phyloP scores from a whole-genome alignment of 2,329 filamentous ascomycete species.

The Xenoacremonium recifei region DNA sequence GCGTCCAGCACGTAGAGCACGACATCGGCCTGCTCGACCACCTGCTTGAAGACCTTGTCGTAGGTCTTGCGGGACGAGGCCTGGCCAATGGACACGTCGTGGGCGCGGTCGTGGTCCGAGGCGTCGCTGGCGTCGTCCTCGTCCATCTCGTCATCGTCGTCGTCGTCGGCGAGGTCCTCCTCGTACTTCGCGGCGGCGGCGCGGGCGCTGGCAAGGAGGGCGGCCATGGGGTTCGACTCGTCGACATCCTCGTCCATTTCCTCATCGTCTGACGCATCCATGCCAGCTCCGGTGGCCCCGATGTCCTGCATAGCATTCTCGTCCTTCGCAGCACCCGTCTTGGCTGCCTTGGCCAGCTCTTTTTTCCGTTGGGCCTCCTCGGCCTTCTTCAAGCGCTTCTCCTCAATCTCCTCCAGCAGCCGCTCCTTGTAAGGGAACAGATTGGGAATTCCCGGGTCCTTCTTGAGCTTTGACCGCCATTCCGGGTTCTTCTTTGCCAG shows the following conservation, averaged over 20 bases:
- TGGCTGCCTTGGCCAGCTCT: slow-evolving; percentile 69
- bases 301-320: slow-evolving; percentile 45
- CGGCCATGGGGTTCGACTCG: slow-evolving; percentile 83
- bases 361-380: slow-evolving; percentile 72
- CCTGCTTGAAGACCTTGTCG: slow-evolving; percentile 94
- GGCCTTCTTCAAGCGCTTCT: slow-evolving; percentile 75
- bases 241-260: slow-evolving; percentile 59
- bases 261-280: slow-evolving; percentile 51
- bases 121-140: slow-evolving; percentile 41
- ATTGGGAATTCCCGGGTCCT: slow-evolving; percentile 96
- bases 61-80: slow-evolving; percentile 78
- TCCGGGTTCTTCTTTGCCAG: slow-evolving; percentile 92
- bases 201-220: slow-evolving; percentile 80
- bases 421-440: slow-evolving; percentile 97
- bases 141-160: slow-evolving; percentile 58
- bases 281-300: slow-evolving; percentile 46
- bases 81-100: slow-evolving; percentile 49
- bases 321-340: slow-evolving; percentile 48
- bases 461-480: slow-evolving; percentile 95
- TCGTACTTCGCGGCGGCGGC: slow-evolving; percentile 77
- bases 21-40: slow-evolving; percentile 85
- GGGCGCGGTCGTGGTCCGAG: slow-evolving; percentile 54
- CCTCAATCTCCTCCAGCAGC: slow-evolving; percentile 91
- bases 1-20: slow-evolving; percentile 92
- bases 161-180: slow-evolving; percentile 58